Evolutionary conservation across 2,329 filamentous ascomycete genomes (phyloP), one percentile per base, ranked within the genome.

Genomic region (Metarhizium rileyi): DNA sequence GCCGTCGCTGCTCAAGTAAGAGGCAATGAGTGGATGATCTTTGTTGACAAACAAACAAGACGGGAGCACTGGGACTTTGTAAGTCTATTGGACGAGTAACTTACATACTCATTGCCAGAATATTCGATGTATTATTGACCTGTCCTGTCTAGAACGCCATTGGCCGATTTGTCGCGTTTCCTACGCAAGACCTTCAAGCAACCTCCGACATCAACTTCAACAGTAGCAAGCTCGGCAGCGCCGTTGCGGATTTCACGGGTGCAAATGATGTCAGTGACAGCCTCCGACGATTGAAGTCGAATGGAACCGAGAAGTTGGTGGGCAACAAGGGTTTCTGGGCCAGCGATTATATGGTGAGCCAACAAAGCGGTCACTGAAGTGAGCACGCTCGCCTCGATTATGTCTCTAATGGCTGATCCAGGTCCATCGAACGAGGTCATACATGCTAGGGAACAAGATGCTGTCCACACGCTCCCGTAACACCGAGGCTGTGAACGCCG

Each of bases 181-280:
- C 57, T 5, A 52, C 54, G 3, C 38, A 48, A 12, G 56, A 59
- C 28, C 20, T 56, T 25, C 57, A 59, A 16, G 57, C 57, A 38
- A 57, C 40, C 30, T 53, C 57, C 6, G 56, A 59, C 44, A 56
- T 59, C 51, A 57, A 59, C 50, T 59, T 59, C 49, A 59, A 59
- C 30, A 50, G 54, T 20, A 49, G 52, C 4, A 58, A 58, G 33
- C 55, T 59, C 4, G 54, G 50, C 1, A 43, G 22, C 3, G 56
- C 57, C 7, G 52, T 53, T 4, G 49, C 50, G 1, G 55, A 59
- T 33, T 59, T 59, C n/a, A 22, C 47, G 1, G 57, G 54, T 4
- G 22, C 45, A 5, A 44, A 53, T n/a, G 33, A 54, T 12, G 47
- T 58, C 14, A 52, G 44, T 6, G 53, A 53, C 8, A 52, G 50